Percentiles rank a stretch among this genome's conserved stretches.
phyloP scores from a whole-genome alignment of 768 basidiomycete species.

The Suillus tomentosus region DNA sequence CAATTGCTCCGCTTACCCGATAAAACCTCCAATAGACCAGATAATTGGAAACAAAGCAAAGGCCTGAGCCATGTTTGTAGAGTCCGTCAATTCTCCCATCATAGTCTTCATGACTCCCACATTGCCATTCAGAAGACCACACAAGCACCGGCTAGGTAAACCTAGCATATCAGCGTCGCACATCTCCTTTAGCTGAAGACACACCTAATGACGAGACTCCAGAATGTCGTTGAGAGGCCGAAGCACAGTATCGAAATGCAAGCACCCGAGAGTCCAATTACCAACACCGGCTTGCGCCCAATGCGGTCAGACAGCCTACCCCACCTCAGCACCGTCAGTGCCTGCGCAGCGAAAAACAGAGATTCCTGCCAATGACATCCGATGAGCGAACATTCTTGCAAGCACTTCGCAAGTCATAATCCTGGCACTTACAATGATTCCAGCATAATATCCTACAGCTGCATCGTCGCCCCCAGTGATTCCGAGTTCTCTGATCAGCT shows the following conservation, averaged over 20 bases:
- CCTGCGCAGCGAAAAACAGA: slow-evolving; percentile 60
- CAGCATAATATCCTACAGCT: slow-evolving; percentile 71
- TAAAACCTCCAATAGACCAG: slow-evolving; percentile 35
- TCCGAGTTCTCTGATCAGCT: slow-evolving; percentile 66
- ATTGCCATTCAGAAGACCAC: slow-evolving; percentile 41
- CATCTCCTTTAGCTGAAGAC: neutral
- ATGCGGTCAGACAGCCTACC: slow-evolving; percentile 59
- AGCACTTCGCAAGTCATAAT: neutral
- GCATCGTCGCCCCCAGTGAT: slow-evolving; percentile 64
- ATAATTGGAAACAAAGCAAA: slow-evolving; percentile 32
- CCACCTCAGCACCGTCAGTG: slow-evolving; percentile 62
- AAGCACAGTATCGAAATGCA: slow-evolving; percentile 57
- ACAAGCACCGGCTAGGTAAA: slow-evolving; percentile 33
- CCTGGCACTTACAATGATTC: slow-evolving; percentile 42
- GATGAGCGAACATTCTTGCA: neutral
- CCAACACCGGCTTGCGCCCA: slow-evolving; percentile 61
- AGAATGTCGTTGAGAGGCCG: slow-evolving; percentile 61
- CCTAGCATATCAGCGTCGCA: neutral
- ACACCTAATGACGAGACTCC: slow-evolving; percentile 56
- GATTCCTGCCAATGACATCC: slow-evolving; percentile 46
- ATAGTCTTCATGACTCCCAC: slow-evolving; percentile 68
- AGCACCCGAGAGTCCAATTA: slow-evolving; percentile 56
- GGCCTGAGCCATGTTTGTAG: slow-evolving; percentile 36
- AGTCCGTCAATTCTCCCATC: slow-evolving; percentile 61
- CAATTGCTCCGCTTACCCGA: slow-evolving; percentile 30